Evolutionary conservation across 257 asterid species (phyloP), one percentile per base, ranked within the genome.

Genomic region (Nicotiana tomentosiformis): DNA sequence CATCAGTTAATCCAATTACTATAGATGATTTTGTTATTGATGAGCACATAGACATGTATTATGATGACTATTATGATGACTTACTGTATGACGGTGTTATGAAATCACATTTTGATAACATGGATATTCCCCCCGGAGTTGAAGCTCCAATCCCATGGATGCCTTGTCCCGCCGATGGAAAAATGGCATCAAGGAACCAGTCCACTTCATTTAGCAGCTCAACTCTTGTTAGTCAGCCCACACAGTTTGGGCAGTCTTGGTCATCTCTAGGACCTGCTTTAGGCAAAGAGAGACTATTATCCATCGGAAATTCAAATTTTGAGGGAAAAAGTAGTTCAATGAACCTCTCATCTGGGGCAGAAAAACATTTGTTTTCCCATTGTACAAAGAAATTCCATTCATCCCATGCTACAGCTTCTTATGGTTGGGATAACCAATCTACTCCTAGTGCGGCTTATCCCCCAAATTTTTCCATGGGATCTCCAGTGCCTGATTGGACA

Each of bases 91-190:
- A 91, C 30, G 96, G 90, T 49, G 80, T 74, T 86, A 76, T 90
- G 86, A 90, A 91, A 83, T 86, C 97, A 14, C 92, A 88, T 82
- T 93, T 93, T 80, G 98, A 95, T 84, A 86, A 87, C 82, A 88
- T 91, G 92, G 96, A 90, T 85, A 90, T 92, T 72, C 98, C 98
- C 43, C 90, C 98, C 53, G 97, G 98, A 26, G 89, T 93, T 57
- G 98, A 94, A 94, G 93, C 88, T 18, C 84, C 92, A 26, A 80
- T 93, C 76, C 99, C 98, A 77, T 94, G 96, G 97, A 87, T 92
- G 77, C 80, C 82, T 10, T 74, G 77, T 78, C 83, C 89, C 62
- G 72, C 86, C 26, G 58, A 37, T 56, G 83, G 83, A 77, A 85
- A 86, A 65, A 69, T 68, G 60, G 87, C 84, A 84, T 68, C 84